These are phyloP conservation scores for Atkinsonella hypoxylon DNA, from an alignment of 2,329 filamentous ascomycete species.

Conservation along the genomic window DNA sequence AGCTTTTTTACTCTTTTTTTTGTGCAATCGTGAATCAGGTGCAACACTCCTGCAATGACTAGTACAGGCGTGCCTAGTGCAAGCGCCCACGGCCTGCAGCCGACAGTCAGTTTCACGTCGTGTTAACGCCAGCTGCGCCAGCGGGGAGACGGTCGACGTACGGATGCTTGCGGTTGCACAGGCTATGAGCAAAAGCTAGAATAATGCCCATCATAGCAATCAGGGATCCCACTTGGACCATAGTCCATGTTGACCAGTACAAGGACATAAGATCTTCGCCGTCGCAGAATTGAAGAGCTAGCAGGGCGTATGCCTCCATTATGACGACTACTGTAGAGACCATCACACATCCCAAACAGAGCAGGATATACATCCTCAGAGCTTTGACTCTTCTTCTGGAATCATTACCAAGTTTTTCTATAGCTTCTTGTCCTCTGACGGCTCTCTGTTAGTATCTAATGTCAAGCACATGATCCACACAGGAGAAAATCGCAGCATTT, in stretches of 20 bases:
- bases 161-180: constrained; percentile 39
- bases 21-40: constrained; percentile 32
- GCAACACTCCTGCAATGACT: constrained; percentile 42
- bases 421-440: constrained; percentile 22
- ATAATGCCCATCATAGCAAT: constrained; percentile 48
- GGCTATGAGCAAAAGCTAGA: constrained; percentile 37
- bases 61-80: constrained; percentile 48
- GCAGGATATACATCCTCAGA: constrained; percentile 28
- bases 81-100: constrained; percentile 39
- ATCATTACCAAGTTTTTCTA: constrained; percentile 24
- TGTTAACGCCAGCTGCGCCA: neutral
- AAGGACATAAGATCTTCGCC: constrained; percentile 47
- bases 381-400: constrained; percentile 21
- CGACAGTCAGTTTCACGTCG: constrained; percentile 1
- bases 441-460: neutral
- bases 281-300: constrained; percentile 46
- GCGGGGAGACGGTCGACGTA: constrained; percentile 18
- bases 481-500: neutral
- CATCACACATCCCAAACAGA: constrained; percentile 32
- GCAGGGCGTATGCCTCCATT: constrained; percentile 41
- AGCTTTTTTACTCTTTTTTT: constrained; percentile 24
- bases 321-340: constrained; percentile 33
- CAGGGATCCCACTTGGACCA: constrained; percentile 44
- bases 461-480: neutral
- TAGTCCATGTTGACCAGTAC: constrained; percentile 51